A percentile compares a stretch with the other conserved stretches of the same genome.
Conservation (phyloP, 2,329 filamentous ascomycete species). For the Penicillium digitatum region DNA sequence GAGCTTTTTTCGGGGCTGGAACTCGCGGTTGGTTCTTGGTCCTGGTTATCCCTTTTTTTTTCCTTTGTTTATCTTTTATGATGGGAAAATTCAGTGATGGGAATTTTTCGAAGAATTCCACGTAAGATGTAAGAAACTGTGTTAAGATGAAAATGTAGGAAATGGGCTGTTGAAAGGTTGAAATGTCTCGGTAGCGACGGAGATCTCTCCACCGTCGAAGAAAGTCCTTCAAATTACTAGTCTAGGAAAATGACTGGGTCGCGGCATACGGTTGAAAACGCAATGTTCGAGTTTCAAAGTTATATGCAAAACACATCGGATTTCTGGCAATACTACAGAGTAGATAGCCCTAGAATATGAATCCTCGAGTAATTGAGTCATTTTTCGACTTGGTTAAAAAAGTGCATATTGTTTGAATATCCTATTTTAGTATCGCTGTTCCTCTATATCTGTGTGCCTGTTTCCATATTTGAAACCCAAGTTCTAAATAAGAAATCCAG, state of each 20-base stretch:
- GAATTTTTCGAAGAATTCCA: not conserved
- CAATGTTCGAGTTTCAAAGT: conserved; percentile 13
- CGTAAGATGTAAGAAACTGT: too few species aligned
- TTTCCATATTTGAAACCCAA: not conserved
- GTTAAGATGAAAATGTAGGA: not conserved
- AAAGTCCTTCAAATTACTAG: conserved; percentile 20
- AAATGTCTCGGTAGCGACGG: conserved; percentile 2
- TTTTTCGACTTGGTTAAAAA: not conserved
- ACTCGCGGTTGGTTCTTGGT: not conserved
- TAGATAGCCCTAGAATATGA: not conserved
- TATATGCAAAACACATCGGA: conserved; percentile 1
- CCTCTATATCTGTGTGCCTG: not conserved
- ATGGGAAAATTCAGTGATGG: not conserved
- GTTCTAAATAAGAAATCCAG: not conserved
- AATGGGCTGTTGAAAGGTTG: not conserved
- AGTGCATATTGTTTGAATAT: not conserved
- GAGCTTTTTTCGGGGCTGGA: conserved; percentile 6
- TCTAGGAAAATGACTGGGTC: conserved; percentile 27
- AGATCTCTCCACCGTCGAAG: conserved; percentile 16
- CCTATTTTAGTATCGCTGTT: not conserved
- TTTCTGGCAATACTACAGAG: not conserved
- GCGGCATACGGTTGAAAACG: conserved; percentile 19
- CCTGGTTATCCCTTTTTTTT: not conserved
- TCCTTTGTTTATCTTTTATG: not conserved
- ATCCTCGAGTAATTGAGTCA: not conserved